Evolutionary conservation across 306 rosid species (phyloP), one percentile per base, ranked within the genome.

Genomic region (Cyamopsis tetragonoloba): DNA sequence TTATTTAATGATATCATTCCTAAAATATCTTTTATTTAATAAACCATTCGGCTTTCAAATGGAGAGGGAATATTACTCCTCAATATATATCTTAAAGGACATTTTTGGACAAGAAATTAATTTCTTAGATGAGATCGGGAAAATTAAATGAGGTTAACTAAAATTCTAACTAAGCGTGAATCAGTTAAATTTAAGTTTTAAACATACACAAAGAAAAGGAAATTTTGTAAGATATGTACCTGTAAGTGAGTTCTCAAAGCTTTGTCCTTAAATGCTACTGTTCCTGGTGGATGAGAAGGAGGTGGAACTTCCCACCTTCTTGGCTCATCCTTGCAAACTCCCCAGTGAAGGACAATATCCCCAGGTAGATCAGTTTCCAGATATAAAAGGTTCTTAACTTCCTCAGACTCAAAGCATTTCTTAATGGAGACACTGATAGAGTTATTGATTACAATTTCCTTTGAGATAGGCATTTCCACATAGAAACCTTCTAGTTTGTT

Each of bases 361-460:
- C 87, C 91, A 58, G 83, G 89, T 41, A 88, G 70, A 77, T 91
- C 91, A 2, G 88, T 88, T 83, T 91, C 97, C 27, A 91, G 31
- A 74, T 34, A 67, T 28, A 88, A 13, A 66, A 80, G 66, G 73
- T 75, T 77, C 76, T 88, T 81, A 51, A 77, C 75, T 56, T 80
- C 78, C 56, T 43, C 64, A 27, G 87, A 77, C 47, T 72, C 56
- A 0, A 80, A 74, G 73, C 84, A 80, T 63, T 91, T 83, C 55
- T 65, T 78, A 66, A 79, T 60, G 17, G 87, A 78, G 73, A 86
- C 88, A 78, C 68, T 62, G 68, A 82, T 65, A 3, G 78, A 78
- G 63, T 86, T 81, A 50, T 61, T 63, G 51, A 81, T 51, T 10
- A 59, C 27, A 67, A 79, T 51, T 54, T 81, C 56, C 77, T 88